Evolutionary conservation across 2,329 filamentous ascomycete genomes (phyloP).

Genomic region (Talaromyces sp.): DNA sequence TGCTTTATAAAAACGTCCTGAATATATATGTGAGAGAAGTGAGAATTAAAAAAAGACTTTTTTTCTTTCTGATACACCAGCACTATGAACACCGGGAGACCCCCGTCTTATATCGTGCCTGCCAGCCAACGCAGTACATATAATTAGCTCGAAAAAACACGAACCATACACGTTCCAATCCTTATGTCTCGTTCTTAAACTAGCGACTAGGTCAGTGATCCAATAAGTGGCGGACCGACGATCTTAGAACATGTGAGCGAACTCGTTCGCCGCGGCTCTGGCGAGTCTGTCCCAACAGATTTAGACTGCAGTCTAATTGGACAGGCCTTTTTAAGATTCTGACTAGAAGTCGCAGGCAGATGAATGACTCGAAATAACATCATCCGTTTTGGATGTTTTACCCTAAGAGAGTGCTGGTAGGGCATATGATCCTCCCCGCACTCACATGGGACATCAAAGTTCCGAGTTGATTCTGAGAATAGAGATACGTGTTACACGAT

Average conservation of each 20-base stretch:
- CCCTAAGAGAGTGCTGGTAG: background rate
- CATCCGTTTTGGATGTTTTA: background rate
- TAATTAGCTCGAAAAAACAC: background rate
- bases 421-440: background rate
- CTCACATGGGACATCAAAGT: background rate
- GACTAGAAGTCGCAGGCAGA: background rate
- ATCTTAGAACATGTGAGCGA: slow-evolving; percentile 4
- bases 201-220: background rate
- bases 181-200: background rate
- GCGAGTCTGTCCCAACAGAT: background rate
- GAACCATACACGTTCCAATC: background rate
- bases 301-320: background rate
- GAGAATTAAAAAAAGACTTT: no score
- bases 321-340: background rate
- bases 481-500: background rate
- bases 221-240: background rate
- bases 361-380: background rate
- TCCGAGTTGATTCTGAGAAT: background rate
- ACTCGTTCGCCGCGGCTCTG: slow-evolving; percentile 12
- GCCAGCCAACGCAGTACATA: background rate
- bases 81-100: no score
- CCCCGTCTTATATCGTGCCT: background rate
- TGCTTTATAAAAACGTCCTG: background rate
- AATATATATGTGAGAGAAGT: background rate
- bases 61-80: no score